Evolutionary conservation across 2,329 filamentous ascomycete genomes (phyloP), one percentile per base, ranked within the genome.

Genomic region (Beauveria varroae): DNA sequence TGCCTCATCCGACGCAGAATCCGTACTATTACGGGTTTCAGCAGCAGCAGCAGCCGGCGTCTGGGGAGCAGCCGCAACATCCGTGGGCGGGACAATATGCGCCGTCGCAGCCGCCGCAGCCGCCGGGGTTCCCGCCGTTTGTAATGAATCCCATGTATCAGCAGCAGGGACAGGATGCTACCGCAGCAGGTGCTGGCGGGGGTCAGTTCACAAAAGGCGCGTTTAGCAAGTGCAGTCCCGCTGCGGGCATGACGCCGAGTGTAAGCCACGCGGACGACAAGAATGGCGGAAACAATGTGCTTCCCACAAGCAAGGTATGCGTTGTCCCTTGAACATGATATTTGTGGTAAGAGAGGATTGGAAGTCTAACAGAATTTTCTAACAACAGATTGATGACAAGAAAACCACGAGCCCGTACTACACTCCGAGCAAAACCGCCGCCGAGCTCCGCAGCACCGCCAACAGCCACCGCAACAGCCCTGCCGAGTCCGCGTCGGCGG

Each of bases 1-100:
- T 75, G 56, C 75, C 77, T 4, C 75, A 80, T 62, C 78, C 78
- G 3, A 57, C 67, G 12, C 68, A 75, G 22, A 80, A 80, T 30
- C 75, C 75, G 0, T 81, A 75, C 65, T 75, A 75, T 24, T 65
- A 76, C 47, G 76, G 76, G 2, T 78, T 76, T 62, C 65, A 69
- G 28, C n/a, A 60, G 2, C 34, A 37, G 34, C 34, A 37, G 30
- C 30, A 37, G 34, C 34, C 34, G 14, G 34, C 34, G 34, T 37
- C 34, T 12, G 34, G 34, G 34, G 34, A 16, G 34, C 34, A 37
- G 14, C 12, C 12, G 2, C 34, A 16, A 16, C 34, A 37, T 5
- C 34, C 34, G 12, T 16, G 34, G 34, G 12, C 34, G 34, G 37
- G 10, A 22, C 24, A 2, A 20, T 53, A 26, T 53, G 34, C 34